A percentile compares a stretch with the other conserved stretches of the same genome.
Conservation (phyloP, 2,329 filamentous ascomycete genomes). For the Ascochyta viciae-villosae region DNA sequence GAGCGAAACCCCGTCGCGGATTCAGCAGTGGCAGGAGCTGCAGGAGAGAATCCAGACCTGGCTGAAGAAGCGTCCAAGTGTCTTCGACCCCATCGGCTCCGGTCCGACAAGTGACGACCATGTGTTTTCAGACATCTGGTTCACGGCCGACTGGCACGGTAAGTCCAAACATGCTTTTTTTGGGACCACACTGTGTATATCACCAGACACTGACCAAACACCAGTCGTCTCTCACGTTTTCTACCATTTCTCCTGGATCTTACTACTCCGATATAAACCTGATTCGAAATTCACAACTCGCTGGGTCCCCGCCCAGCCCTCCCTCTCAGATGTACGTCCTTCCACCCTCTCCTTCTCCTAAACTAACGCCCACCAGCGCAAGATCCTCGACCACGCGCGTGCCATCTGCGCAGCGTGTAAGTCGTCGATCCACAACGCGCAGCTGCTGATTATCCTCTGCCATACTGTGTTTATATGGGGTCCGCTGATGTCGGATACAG, state of each 20-base stretch:
- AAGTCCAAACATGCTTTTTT: not conserved
- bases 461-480: constrained; percentile 39
- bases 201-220: not conserved
- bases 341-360: no score
- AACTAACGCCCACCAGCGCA: constrained; percentile 11
- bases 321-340: not conserved
- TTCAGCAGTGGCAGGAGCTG: constrained; percentile 29
- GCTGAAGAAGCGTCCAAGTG: constrained; percentile 27
- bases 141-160: constrained; percentile 38
- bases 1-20: not conserved
- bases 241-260: constrained; percentile 38
- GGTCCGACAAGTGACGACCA: constrained; percentile 13
- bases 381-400: constrained; percentile 33
- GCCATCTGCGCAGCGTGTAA: constrained; percentile 34
- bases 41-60: constrained; percentile 33
- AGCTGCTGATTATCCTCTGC: constrained; percentile 30
- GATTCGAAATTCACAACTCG: constrained; percentile 34
- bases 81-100: constrained; percentile 36
- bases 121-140: constrained; percentile 21
- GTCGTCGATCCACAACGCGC: constrained; percentile 30
- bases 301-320: constrained; percentile 11
- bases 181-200: no score
- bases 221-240: constrained; percentile 34
- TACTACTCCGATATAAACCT: constrained; percentile 39
- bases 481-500: constrained; percentile 24